Evolutionary conservation across 805 yeast species (phyloP), one percentile per base, ranked within the genome.

Genomic region (Lipomyces yamadae): DNA sequence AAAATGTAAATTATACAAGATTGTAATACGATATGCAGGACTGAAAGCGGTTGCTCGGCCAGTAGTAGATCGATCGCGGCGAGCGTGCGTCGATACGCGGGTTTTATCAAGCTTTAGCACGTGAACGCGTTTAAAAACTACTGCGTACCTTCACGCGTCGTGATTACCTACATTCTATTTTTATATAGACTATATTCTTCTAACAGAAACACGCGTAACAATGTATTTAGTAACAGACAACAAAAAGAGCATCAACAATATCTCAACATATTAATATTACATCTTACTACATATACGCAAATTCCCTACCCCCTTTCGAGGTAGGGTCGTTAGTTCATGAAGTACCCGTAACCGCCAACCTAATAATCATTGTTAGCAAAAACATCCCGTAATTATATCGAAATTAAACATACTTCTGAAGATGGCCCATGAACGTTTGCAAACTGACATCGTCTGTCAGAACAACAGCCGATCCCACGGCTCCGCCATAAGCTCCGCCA

Each of bases 361-460:
- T 42, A 42, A 42, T 15, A 15, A 42, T 15, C 48, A 42, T 4
- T 13, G 24, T 42, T 42, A 42, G 48, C 8, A 4, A 24, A 24
- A 24, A 42, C n/a, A 6, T 42, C 48, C 48, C 48, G 8, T 42
- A 6, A 15, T 15, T 35, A 24, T 24, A 6, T 42, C 48, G n/a
- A 42, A 5, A 2, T 6, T 15, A 5, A 15, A 42, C 48, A 3
- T n/a, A 42, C 79, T 91, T 91, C 78, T 93, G 96, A 76, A 95
- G 85, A 79, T 95, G 98, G 60, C 89, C 84, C 96, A 95, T 94
- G 80, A 95, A 95, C 58, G 92, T 92, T 81, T 94, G 97, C 78
- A 95, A 83, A 63, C 94, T 88, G 61, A 95, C 97, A 80, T 95
- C 99, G 80, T 95, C 99, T 32, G 99, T 95, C 77, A 94, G 87